Evolutionary conservation across 73 alveolate species (phyloP), one percentile per base, ranked within the genome.

Genomic region (Paramecium tetraurelia): DNA sequence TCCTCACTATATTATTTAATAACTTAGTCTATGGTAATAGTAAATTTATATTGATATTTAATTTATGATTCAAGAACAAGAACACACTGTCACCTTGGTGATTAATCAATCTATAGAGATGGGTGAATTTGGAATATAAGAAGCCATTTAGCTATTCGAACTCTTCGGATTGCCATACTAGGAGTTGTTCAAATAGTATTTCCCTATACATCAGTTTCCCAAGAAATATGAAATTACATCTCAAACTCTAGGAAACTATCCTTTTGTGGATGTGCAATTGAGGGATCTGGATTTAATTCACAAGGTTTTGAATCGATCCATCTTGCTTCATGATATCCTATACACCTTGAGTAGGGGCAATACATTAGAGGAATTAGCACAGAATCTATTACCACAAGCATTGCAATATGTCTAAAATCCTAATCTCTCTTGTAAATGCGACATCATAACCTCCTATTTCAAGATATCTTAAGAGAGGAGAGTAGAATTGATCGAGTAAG

Each of bases 381-480:
- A 22, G 27, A 80, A 80, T 80, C 14, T 80, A 20, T 41, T 33
- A 90, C 93, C 89, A 43, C 50, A 90, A 20, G 84, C 77, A 14
- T 4, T 20, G 58, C 9, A 53, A 46, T 89, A 43, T 38, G 5
- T 76, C 3, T 22, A 41, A 16, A 95, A 92, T 12, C 88, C 96
- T 70, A 58, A 43, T 58, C 14, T 58, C 69, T 5, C 98, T 40
- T 92, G 95, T 71, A 95, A 96, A 68, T 86, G 94, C 31, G 96
- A 93, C 80, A 93, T 95, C 24, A 98, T 97, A 58, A 88, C 93
- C 14, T 92, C 97, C 57, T 96, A 97, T 21, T 58, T 63, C 90
- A 97, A 93, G 63, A 93, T 96, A 59, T 76, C 63, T 7, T 85
- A 92, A 38, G 84, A 92, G 58, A 93, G 72, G 41, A 94, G 96